A percentile compares a stretch with the other conserved stretches of the same genome.
These are phyloP conservation scores for Kurtzmaniella quercitrusa DNA, from an alignment of 1,139 yeast species.

Conservation along the genomic window DNA sequence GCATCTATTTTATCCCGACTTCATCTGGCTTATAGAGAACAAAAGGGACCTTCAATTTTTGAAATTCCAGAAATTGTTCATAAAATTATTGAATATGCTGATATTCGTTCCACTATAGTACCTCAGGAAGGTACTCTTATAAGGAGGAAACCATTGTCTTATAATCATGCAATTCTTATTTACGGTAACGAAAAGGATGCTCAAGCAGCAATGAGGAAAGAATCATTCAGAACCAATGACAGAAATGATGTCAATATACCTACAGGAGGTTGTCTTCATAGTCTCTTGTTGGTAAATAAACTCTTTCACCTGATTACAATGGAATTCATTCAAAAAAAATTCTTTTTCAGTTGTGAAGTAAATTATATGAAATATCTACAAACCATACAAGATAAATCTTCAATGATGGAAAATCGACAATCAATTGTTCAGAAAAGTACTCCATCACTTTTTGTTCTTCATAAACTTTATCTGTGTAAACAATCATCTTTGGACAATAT, in stretches of 20 bases:
- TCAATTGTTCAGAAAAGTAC: conserved; percentile 11
- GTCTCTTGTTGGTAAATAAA: conserved; percentile 65
- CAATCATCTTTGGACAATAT: conserved; percentile 24
- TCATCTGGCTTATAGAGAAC: neutral
- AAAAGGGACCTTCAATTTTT: conserved; percentile 45
- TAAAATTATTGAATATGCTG: conserved; percentile 57
- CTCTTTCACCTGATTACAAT: conserved; percentile 57
- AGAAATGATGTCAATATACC: conserved; percentile 5
- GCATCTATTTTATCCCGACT: neutral
- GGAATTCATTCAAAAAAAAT: conserved; percentile 50
- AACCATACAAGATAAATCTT: neutral
- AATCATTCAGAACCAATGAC: conserved; percentile 12
- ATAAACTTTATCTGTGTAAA: conserved; percentile 31
- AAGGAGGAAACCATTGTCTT: conserved; percentile 65
- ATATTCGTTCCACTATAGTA: conserved; percentile 39
- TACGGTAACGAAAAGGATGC: conserved; percentile 54
- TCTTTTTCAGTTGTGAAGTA: conserved; percentile 49
- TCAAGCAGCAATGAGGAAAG: conserved; percentile 40
- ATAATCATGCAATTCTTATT: conserved; percentile 47
- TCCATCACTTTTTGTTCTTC: conserved; percentile 32
- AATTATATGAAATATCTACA: conserved; percentile 44
- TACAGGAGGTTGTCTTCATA: conserved; percentile 32
- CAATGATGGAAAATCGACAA: neutral
- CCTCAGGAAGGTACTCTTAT: conserved; percentile 59
- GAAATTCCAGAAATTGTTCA: conserved; percentile 73